phyloP scores from a whole-genome alignment of 306 rosid species.

The Sicyos edulis region DNA sequence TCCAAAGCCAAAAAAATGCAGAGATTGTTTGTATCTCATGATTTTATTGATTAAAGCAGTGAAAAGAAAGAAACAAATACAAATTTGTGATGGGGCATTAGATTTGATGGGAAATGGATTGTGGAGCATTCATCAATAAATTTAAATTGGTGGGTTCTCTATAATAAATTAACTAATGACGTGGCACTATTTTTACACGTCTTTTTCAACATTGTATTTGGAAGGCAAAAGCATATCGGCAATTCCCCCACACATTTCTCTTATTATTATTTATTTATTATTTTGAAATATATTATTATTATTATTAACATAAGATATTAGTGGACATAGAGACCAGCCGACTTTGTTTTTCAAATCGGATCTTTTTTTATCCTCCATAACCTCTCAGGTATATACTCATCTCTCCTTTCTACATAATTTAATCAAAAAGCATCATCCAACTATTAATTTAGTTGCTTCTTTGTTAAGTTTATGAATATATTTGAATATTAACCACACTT shows the following conservation, averaged over 20 bases:
- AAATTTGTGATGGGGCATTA: neutral
- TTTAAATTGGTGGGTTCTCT: neutral
- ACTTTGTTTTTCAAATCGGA: neutral
- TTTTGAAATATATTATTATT: neutral
- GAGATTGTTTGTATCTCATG: neutral
- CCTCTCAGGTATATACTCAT: neutral
- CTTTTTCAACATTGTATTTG: neutral
- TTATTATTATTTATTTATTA: too few species aligned
- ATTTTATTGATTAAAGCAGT: conserved; percentile 1
- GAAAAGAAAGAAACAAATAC: neutral
- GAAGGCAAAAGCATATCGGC: neutral
- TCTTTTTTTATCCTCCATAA: conserved; percentile 7
- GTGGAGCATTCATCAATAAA: neutral
- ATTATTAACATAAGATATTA: neutral
- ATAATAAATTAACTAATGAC: neutral
- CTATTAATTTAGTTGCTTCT: too few species aligned
- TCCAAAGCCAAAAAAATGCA: neutral
- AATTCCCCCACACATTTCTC: conserved; percentile 2
- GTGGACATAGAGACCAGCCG: conserved; percentile 3
- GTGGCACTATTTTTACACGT: neutral
- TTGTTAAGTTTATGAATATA: too few species aligned
- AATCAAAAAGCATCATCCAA: too few species aligned
- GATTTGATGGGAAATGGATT: conserved; percentile 12
- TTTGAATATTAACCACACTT: too few species aligned
- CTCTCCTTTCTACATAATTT: too few species aligned